Conservation (phyloP, 352 stramenopile genomes). For the Globisporangium alternatum region DNA sequence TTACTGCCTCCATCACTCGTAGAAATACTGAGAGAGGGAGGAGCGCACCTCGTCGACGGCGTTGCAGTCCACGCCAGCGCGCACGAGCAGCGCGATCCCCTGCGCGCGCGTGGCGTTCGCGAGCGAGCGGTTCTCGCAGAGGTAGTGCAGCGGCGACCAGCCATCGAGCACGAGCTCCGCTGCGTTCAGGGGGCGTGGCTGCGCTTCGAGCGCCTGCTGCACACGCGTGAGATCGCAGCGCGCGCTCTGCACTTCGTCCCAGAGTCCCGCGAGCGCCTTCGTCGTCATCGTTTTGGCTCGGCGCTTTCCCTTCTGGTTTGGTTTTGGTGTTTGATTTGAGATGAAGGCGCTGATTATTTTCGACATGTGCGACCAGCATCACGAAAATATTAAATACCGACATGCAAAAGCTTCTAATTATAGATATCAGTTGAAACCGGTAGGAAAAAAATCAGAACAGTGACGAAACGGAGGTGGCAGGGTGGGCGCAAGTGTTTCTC, state of each 20-base stretch:
- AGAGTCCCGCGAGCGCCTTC: conserved; percentile 33
- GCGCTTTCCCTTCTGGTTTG: neutral
- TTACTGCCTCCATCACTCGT: neutral
- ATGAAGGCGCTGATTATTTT: too few species aligned
- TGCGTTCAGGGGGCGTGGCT: neutral
- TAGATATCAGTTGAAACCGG: too few species aligned
- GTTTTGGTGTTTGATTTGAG: too few species aligned
- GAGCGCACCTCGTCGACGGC: conserved; percentile 63
- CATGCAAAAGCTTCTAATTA: too few species aligned
- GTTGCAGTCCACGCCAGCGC: conserved; percentile 38
- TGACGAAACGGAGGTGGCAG: too few species aligned
- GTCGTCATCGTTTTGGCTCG: neutral
- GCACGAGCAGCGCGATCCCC: conserved; percentile 40
- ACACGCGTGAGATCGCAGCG: conserved; percentile 40
- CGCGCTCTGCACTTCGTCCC: conserved; percentile 67
- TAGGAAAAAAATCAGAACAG: too few species aligned
- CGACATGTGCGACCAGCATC: too few species aligned
- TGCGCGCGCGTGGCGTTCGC: conserved; percentile 32
- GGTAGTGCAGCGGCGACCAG: conserved; percentile 78
- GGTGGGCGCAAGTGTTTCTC: too few species aligned
- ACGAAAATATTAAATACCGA: too few species aligned
- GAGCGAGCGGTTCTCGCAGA: conserved; percentile 61
- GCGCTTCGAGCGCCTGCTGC: conserved; percentile 29
- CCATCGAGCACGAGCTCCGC: conserved; percentile 43
- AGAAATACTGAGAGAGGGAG: neutral